Conservation (phyloP, 306 rosid genomes). For the Medicago truncatula region DNA sequence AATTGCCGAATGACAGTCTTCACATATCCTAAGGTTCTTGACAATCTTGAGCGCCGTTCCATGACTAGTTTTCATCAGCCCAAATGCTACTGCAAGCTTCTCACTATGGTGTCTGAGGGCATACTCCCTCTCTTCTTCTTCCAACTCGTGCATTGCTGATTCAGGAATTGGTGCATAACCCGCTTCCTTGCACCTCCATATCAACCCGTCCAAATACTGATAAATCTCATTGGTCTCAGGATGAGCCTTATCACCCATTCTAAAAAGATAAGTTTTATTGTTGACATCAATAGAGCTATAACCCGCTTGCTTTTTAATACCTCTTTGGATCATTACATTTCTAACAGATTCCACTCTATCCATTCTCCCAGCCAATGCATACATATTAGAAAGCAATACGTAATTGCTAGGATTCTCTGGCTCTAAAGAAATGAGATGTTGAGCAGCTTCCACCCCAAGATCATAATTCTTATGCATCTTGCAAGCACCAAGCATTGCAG, state of each 20-base stretch:
- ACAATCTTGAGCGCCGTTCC: slow-evolving; percentile 67
- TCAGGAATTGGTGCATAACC: slow-evolving; percentile 65
- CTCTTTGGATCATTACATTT: slow-evolving; percentile 68
- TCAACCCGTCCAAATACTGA: slow-evolving; percentile 67
- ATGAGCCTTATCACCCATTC: slow-evolving; percentile 83
- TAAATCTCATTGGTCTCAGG: slow-evolving; percentile 61
- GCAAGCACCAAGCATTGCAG: slow-evolving; percentile 92
- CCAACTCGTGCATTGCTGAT: slow-evolving; percentile 85
- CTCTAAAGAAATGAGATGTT: slow-evolving; percentile 68
- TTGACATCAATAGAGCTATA: slow-evolving; percentile 75
- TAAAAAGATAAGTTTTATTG: slow-evolving; percentile 58
- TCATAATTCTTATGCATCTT: slow-evolving; percentile 84
- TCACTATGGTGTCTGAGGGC: slow-evolving; percentile 94
- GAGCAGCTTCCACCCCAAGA: slow-evolving; percentile 78
- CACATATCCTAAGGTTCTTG: slow-evolving; percentile 92
- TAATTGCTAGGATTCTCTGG: slow-evolving; percentile 94
- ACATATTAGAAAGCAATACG: slow-evolving; percentile 86
- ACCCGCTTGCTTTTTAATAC: slow-evolving; percentile 79
- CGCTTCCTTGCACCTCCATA: slow-evolving; percentile 69
- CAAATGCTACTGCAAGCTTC: slow-evolving; percentile 92
- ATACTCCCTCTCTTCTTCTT: slow-evolving; percentile 87
- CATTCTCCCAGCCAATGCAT: slow-evolving; percentile 77
- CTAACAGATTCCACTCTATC: slow-evolving; percentile 78
- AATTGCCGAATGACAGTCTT: slow-evolving; percentile 87
- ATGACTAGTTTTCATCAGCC: slow-evolving; percentile 65